A percentile compares a stretch with the other conserved stretches of the same genome.
phyloP scores from a whole-genome alignment of 352 stramenopile species.

The Blastocystis sp. region DNA sequence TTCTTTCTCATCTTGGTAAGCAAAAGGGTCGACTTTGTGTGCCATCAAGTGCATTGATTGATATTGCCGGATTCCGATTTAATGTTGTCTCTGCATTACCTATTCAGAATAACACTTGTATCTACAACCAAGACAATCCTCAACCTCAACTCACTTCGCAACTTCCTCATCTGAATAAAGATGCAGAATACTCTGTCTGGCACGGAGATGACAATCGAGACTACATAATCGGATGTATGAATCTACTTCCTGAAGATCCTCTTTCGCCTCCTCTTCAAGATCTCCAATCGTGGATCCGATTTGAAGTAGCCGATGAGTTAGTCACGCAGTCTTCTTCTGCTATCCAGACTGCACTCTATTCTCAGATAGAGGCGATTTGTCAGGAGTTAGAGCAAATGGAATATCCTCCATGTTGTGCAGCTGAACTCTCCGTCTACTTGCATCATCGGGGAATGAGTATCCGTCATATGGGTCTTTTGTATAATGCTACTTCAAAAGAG shows the following conservation, averaged over 20 bases:
- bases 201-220: constrained; percentile 9
- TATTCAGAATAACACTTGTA: neutral
- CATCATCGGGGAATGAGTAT: neutral
- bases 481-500: neutral
- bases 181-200: constrained; percentile 18
- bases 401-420: neutral
- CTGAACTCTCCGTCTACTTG: neutral
- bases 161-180: neutral
- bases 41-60: neutral
- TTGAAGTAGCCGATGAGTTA: neutral
- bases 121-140: constrained; percentile 20
- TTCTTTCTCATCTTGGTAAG: neutral
- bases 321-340: neutral
- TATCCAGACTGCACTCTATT: neutral
- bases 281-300: neutral
- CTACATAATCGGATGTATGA: neutral
- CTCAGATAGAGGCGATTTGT: neutral
- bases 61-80: constrained; percentile 53
- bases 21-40: neutral
- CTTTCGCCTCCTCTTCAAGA: neutral
- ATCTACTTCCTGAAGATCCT: neutral
- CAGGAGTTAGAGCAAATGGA: constrained; percentile 4
- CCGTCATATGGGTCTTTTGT: neutral
- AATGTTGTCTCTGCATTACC: constrained; percentile 21
- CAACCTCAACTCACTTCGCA: neutral